Evolutionary conservation across 352 stramenopile species (phyloP), one percentile per base, ranked within the genome.

Genomic region (Aphanomyces cochlioides): DNA sequence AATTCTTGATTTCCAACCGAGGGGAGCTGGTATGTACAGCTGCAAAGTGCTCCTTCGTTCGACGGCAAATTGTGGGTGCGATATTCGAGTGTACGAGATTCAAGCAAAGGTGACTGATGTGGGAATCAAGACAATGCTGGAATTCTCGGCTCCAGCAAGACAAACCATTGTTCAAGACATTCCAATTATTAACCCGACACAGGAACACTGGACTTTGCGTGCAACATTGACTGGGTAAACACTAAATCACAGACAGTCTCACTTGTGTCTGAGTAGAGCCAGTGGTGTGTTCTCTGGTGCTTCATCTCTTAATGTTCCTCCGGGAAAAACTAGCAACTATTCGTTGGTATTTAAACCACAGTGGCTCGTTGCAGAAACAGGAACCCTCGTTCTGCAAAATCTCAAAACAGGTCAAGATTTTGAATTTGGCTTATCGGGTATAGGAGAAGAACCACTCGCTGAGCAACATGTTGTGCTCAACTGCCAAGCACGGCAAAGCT

Each of bases 91-190:
- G 5, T 94, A 95, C 60, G 84, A 95, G 45, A 65, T 97, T 1
- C 73, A 93, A 0, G 85, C 78, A 0, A 95, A 87, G 66, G 90
- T 97, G 34, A 93, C 89, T 19, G 90, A 94, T 45, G 88, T 88
- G 8, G 89, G 85, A 19, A 77, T 97, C 8, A 90, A 85, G 74
- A 95, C 88, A 5, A 78, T 86, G 19, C 74, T 98, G 10, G 90
- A 97, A 41, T 98, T 98, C 59, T 83, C 82, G 3, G 85, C 88
- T 0, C 92, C 91, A 2, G 91, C 93, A 6, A 72, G 92, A 0
- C 88, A 97, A 72, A 92, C 69, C 21, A 96, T 97, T 50, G 77
- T 89, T 0, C 93, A 98, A 66, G 87, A 96, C 39, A 96, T 98
- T 37, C 93, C 93, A 8, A 74, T 98, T 1, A 82, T 84, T 10